Evolutionary conservation across 257 asterid species (phyloP).

Genomic region (Lycium ferocissimum): DNA sequence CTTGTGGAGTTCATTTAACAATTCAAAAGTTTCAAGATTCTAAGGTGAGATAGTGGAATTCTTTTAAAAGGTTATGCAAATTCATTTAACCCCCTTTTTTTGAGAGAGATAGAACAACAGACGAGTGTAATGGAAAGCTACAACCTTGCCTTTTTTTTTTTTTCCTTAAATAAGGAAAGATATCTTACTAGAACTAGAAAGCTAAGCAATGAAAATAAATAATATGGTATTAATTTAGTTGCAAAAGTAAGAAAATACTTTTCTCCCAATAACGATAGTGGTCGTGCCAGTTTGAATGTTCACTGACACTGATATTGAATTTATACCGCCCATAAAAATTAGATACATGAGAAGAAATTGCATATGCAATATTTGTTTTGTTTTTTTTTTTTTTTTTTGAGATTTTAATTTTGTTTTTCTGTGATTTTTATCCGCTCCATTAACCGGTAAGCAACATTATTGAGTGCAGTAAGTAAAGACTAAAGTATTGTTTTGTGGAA

Average conservation of each 20-base stretch:
- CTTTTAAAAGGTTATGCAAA: not conserved
- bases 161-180: not conserved
- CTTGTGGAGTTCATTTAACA: slow-evolving; percentile 27
- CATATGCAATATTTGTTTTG: too few species aligned
- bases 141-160: too few species aligned
- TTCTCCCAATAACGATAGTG: accelerated
- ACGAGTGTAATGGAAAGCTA: slow-evolving; percentile 3
- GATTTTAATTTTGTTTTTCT: not conserved
- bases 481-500: not conserved
- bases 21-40: slow-evolving; percentile 21
- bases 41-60: slow-evolving; percentile 24
- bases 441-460: too few species aligned
- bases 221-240: not conserved
- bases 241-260: not conserved
- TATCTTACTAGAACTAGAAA: not conserved
- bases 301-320: too few species aligned
- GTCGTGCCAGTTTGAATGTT: not conserved
- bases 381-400: not conserved
- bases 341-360: not conserved
- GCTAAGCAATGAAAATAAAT: not conserved
- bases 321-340: too few species aligned
- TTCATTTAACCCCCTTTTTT: not conserved
- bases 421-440: not conserved
- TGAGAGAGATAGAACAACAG: not conserved
- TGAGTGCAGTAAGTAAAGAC: not conserved